Conservation (phyloP, 306 rosid species). For the Trifolium repens region DNA sequence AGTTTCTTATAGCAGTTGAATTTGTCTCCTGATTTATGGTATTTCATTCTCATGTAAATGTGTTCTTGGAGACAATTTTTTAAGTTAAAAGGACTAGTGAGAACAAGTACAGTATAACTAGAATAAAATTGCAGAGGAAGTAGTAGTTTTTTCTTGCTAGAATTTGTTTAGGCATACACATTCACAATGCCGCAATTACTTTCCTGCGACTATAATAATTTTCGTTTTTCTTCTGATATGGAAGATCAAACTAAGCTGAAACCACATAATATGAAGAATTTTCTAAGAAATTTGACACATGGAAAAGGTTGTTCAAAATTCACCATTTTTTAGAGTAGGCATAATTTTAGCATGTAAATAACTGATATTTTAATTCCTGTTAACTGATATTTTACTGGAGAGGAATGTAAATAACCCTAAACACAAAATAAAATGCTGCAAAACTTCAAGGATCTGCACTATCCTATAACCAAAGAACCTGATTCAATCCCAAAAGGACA, state of each 20-base stretch:
- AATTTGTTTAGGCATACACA: not conserved
- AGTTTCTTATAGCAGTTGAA: not conserved
- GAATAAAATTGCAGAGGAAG: not conserved
- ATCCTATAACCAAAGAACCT: not conserved
- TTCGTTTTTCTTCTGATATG: not conserved
- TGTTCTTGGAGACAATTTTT: not conserved
- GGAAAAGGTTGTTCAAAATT: too few species aligned
- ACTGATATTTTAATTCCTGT: too few species aligned
- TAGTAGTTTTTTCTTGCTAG: too few species aligned
- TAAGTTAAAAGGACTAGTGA: not conserved
- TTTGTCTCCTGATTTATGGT: not conserved
- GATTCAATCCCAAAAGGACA: not conserved
- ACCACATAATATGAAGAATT: not conserved
- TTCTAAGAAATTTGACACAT: too few species aligned
- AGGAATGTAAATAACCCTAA: not conserved
- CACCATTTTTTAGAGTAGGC: too few species aligned
- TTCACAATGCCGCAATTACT: not conserved
- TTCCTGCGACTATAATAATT: not conserved
- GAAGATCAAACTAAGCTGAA: not conserved
- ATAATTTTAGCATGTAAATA: too few species aligned
- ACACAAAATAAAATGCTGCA: not conserved
- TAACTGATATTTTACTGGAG: not conserved
- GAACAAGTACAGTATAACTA: too few species aligned
- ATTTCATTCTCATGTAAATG: not conserved
- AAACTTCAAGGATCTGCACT: not conserved